Evolutionary conservation across 768 basidiomycete genomes (phyloP).

Genomic region (Agaricus blazei): DNA sequence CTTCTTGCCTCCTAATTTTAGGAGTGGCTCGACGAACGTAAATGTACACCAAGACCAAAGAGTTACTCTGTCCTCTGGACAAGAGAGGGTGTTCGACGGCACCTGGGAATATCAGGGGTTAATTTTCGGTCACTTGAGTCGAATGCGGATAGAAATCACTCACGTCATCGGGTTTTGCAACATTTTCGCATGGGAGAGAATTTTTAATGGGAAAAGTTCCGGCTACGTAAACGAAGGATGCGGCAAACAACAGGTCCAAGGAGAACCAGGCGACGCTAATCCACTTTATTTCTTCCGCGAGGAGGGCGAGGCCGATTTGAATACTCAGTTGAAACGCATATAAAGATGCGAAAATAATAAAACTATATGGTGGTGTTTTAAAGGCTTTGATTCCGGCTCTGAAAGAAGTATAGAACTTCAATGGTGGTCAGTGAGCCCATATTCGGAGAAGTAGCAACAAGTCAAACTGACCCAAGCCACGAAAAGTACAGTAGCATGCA

Average conservation of each 20-base stretch:
- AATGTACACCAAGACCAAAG: conserved; percentile 66
- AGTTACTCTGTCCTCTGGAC: conserved; percentile 60
- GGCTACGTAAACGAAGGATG: conserved; percentile 40
- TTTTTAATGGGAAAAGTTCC: conserved; percentile 53
- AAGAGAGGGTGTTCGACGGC: conserved; percentile 44
- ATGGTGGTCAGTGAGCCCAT: conserved; percentile 7
- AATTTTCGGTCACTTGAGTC: background rate
- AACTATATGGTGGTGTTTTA: conserved; percentile 48
- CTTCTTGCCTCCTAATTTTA: conserved; percentile 43
- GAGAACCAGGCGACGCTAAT: conserved; percentile 17
- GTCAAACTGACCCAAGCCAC: conserved; percentile 45
- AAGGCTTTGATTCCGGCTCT: conserved; percentile 35
- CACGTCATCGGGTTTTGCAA: conserved; percentile 47
- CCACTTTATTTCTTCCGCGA: conserved; percentile 12
- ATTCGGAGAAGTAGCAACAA: background rate
- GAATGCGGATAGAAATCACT: conserved; percentile 14
- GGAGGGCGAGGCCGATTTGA: conserved; percentile 28
- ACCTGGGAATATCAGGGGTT: conserved; percentile 25
- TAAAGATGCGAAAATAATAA: conserved; percentile 34
- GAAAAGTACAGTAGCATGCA: conserved; percentile 26
- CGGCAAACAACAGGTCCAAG: conserved; percentile 26
- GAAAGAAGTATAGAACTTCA: conserved; percentile 40
- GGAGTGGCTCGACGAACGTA: conserved; percentile 59
- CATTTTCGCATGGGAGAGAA: conserved; percentile 38
- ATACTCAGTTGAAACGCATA: conserved; percentile 31